Conservation (phyloP, 805 yeast genomes). For the Candida maesae region DNA sequence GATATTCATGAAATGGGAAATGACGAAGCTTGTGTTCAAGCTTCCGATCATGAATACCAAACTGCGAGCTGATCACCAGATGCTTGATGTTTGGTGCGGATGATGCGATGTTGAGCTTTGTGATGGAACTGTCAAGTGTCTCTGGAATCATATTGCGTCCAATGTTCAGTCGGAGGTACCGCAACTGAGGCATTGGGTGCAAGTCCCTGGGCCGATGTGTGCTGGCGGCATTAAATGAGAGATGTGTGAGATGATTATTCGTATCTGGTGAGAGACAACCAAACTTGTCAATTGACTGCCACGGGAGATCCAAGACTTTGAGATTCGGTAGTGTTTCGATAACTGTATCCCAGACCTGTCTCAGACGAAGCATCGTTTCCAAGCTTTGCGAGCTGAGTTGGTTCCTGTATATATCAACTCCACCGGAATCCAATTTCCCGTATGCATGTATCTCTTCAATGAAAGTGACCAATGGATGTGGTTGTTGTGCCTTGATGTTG, state of each 20-base stretch:
- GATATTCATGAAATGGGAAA: slow-evolving; percentile 6
- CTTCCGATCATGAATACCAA: slow-evolving; percentile 20
- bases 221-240: no score
- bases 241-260: no score
- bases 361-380: slow-evolving; percentile 13
- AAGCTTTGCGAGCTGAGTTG: slow-evolving; percentile 14
- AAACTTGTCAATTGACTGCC: background rate
- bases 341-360: slow-evolving; percentile 23
- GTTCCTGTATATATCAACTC: slow-evolving; percentile 15
- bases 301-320: background rate
- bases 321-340: slow-evolving; percentile 10
- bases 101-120: background rate
- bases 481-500: background rate
- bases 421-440: slow-evolving; percentile 22
- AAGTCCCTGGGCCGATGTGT: no score
- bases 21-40: slow-evolving; percentile 21
- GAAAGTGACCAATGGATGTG: slow-evolving; percentile 8
- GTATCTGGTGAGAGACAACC: background rate
- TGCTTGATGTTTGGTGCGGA: slow-evolving; percentile 1
- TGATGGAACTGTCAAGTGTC: no score
- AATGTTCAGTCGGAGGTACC: no score
- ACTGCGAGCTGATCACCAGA: slow-evolving; percentile 22
- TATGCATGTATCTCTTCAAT: slow-evolving; percentile 22
- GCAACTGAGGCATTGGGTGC: no score
- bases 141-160: no score